A percentile compares a stretch with the other conserved stretches of the same genome.
Evolutionary conservation across 2,329 filamentous ascomycete species (phyloP).

Genomic region (Venturia carpophila): DNA sequence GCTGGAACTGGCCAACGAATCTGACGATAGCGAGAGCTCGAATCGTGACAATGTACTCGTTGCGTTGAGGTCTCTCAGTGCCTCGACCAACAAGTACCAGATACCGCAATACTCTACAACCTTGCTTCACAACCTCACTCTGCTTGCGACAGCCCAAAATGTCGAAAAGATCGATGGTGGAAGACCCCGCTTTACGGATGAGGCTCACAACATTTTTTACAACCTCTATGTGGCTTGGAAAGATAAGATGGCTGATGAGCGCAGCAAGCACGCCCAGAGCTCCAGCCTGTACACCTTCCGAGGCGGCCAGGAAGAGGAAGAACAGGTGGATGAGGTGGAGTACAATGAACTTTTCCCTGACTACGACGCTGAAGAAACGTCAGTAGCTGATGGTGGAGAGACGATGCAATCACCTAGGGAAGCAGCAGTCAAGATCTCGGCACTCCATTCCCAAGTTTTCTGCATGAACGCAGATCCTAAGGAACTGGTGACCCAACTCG

Average conservation of each 20-base stretch:
- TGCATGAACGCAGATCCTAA: background rate
- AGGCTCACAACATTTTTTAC: constrained; percentile 55
- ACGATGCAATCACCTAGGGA: constrained; percentile 27
- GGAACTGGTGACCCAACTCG: background rate
- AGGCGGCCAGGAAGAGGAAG: constrained; percentile 67
- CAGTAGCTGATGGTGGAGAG: constrained; percentile 26
- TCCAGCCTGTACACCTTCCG: constrained; percentile 76
- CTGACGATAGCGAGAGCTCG: background rate
- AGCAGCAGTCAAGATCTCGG: constrained; percentile 21
- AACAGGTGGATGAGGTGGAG: constrained; percentile 65
- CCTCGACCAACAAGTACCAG: background rate
- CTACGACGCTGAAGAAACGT: constrained; percentile 50
- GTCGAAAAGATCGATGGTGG: background rate
- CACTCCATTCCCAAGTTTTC: constrained; percentile 17
- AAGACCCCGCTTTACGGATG: background rate
- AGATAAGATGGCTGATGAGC: constrained; percentile 65
- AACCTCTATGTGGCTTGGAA: constrained; percentile 75
- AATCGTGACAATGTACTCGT: background rate
- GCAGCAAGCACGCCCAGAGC: constrained; percentile 63
- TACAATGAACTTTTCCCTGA: constrained; percentile 75
- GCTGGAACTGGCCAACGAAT: background rate
- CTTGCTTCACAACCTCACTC: background rate
- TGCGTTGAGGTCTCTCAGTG: background rate
- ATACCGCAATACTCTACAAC: background rate
- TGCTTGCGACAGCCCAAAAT: constrained; percentile 9